A percentile compares a stretch with the other conserved stretches of the same genome.
Conservation (phyloP, 1,284 basidiomycete genomes). For the Volvariella surrecta region DNA sequence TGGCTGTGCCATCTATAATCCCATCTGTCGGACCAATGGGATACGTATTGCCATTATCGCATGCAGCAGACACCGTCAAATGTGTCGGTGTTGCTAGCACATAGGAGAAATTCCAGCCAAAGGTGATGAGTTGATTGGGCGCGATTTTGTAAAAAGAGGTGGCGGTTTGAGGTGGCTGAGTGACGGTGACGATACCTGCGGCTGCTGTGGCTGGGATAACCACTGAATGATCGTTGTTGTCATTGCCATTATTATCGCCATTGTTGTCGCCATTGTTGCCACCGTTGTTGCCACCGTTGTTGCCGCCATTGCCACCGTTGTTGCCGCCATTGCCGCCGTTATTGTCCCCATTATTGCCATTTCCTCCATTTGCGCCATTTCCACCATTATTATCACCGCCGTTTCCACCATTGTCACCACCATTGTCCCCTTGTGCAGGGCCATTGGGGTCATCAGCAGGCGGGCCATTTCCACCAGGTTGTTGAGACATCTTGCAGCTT, state of each 20-base stretch:
- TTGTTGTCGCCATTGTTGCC: conserved; percentile 2
- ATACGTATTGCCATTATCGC: conserved; percentile 84
- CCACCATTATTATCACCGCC: background rate
- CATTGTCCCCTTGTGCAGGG: too few relatives aligned
- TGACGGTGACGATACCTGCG: conserved; percentile 63
- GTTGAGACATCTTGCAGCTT: too few relatives aligned
- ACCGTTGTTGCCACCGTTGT: conserved; percentile 5
- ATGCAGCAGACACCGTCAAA: conserved; percentile 77
- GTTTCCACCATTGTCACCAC: background rate
- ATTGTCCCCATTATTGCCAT: background rate
- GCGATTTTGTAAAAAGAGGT: conserved; percentile 90
- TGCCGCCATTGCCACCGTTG: conserved; percentile 5
- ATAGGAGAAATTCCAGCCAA: conserved; percentile 86
- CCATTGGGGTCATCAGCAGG: too few relatives aligned
- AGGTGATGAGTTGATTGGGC: conserved; percentile 64
- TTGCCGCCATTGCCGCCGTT: background rate
- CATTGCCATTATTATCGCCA: conserved; percentile 6
- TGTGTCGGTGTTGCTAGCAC: conserved; percentile 59
- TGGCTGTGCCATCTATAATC: conserved; percentile 61
- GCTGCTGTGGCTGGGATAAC: conserved; percentile 47
- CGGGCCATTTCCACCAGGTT: too few relatives aligned
- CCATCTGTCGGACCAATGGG: conserved; percentile 76
- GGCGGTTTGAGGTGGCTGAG: conserved; percentile 71
- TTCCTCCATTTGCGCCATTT: background rate
- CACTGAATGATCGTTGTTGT: background rate